Base-by-base conservation (phyloP, 805 yeast genomes). In the Teunomyces lycoperdinae region DNA sequence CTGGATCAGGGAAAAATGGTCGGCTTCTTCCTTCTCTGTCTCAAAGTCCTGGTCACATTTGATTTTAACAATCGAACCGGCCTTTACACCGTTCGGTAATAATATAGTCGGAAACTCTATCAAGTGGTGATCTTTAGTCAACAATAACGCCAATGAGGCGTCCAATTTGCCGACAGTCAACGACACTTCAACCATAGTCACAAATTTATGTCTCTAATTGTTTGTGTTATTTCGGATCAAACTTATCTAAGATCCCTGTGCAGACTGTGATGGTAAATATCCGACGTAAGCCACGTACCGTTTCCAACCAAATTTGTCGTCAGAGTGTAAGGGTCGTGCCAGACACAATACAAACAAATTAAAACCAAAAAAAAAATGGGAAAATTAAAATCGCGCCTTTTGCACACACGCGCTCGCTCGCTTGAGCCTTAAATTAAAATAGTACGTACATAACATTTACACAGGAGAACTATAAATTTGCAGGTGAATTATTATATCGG, bases 81-180 rank as follows among this genome's bases (percentile, higher is more conserved):
- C 95, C 54, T 80, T 78, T 31, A 91, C 94, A 34, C 92, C 91
- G 56, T 85, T 87, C 7, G 99, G 99, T 41, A 94, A 73, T 46
- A 94, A 73, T 48, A 92, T 83, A 3, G 98, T 89, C n/a, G 99
- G 99, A 60, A 92, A 94, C 61, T 94, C 99, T 54, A 94, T 91
- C 51, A 92, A 76, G 63, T 91, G 96, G 66, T 92, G 98, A 64
- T 92, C 94, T 48, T 85, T 80, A 14, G 99, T 92, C 33, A 95
- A 79, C 40, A 94, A 75, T 42, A 94, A 75, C 28, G 98, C 98
- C 64, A 94, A 74, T 2, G 97, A 90, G 9, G 97, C 96, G 64
- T 94, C 99, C 40, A 92, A 76, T 70, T 91, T 91, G 43, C 98
- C 99, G 16, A 94, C 97, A 0, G 97, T 91, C 33, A 92, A 78